Percentiles rank a stretch among this genome's conserved stretches.
These are phyloP conservation scores for Umbilicaria muhlenbergii DNA, from an alignment of 495 filamentous ascomycete genomes.

Conservation along the genomic window DNA sequence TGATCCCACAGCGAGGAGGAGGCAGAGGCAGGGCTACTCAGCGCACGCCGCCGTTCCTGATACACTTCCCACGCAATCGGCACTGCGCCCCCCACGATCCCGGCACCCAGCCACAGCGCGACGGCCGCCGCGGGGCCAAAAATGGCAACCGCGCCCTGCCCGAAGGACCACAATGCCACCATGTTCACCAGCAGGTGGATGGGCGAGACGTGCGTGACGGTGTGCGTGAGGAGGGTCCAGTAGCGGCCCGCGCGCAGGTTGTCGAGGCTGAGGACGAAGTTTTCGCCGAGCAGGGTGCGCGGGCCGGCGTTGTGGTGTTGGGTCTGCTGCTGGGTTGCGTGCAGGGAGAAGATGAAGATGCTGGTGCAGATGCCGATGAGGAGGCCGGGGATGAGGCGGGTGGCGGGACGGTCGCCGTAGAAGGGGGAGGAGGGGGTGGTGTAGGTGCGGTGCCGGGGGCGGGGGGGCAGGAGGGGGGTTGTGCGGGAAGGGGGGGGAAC, in stretches of 20 bases:
- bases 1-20: too few species aligned
- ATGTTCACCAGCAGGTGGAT: constrained; percentile 5
- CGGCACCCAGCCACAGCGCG: background rate
- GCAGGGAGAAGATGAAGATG: background rate
- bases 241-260: constrained; percentile 3
- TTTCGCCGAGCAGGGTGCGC: background rate
- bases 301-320: background rate
- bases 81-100: background rate
- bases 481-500: too few species aligned
- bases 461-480: too few species aligned
- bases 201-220: background rate
- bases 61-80: background rate
- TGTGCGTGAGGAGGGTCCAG: constrained; percentile 4
- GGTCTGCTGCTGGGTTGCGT: background rate
- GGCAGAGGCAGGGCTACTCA: too few species aligned
- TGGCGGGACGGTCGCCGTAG: too few species aligned
- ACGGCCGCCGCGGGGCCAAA: background rate
- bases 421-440: too few species aligned
- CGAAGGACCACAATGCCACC: background rate
- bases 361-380: constrained; percentile 2
- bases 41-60: background rate
- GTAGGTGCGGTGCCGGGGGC: too few species aligned
- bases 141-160: background rate
- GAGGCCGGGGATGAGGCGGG: too few species aligned
- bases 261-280: constrained; percentile 1